Base-by-base conservation (phyloP, 192 early-diverging fungal genomes). In the Podila epicladia region DNA sequence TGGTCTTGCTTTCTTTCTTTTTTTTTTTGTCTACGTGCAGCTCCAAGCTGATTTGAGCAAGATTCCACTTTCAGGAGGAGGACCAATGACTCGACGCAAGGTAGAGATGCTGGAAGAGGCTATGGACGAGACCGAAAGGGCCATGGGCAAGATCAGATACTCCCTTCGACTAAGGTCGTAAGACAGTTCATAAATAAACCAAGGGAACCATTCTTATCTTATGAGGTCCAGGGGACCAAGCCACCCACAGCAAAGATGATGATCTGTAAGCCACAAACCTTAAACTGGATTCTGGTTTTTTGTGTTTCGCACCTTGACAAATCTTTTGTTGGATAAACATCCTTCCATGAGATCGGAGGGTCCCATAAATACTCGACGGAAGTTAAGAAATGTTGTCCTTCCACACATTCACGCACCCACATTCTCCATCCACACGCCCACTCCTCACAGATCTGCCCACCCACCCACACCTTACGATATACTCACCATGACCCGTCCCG, bases 21-120 rank as follows among this genome's bases (percentile, higher is more conserved):
- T 22, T 71, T 48, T 48, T 37, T 17, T 55, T 31, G 28, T 59
- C 32, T 49, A n/a, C 65, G 9, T 48, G 22, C 70, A 87, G 82
- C 71, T 88, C 6, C 84, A 86, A 67, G 84, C 85, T 9, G 78
- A 84, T 69, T 71, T 86, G 66, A 80, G 78, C 62, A 86, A 86
- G 67, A 86, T 88, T 17, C 87, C 87, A 9, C 74, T 88, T 29
- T 69, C 83, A 1, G 87, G 87, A 61, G 85, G 87, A 17, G 87
- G 87, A 31, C 85, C 85, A 15, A 79, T 75, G 69, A 77, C 84
- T 24, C 77, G 87, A 45, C 57, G 73, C 57, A 84, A 86, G 64
- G 73, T 69, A 28, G 87, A 88, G 38, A 83, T 85, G 50, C 62
- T 88, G 33, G 87, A 88, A 61, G 82, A 76, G 22, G 82, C 83